Conservation (phyloP, 31 red algal genomes). For the Bonnemaisonia californica region DNA sequence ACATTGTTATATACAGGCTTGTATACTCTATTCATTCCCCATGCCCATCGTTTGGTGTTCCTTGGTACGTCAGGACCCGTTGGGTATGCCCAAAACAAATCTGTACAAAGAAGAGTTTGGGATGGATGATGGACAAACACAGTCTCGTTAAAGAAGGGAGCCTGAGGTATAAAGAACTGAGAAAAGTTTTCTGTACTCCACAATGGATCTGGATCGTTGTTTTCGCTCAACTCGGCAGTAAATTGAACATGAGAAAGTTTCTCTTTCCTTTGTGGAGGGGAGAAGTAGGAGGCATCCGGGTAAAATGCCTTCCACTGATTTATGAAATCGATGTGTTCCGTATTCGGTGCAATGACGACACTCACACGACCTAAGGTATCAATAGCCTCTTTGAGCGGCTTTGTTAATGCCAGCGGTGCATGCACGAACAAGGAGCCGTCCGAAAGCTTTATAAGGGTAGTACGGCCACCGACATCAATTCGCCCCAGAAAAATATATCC, state of each 20-base stretch:
- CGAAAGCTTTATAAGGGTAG: constrained; percentile 33
- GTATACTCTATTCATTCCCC: constrained; percentile 41
- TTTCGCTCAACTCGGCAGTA: neutral
- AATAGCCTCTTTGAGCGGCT: constrained; percentile 28
- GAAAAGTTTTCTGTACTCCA: neutral
- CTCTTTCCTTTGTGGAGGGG: neutral
- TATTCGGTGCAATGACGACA: constrained; percentile 29
- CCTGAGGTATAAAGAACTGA: constrained; percentile 21
- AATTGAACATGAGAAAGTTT: neutral
- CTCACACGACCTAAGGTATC: constrained; percentile 24
- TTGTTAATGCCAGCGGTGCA: constrained; percentile 23
- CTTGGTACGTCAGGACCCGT: constrained; percentile 20
- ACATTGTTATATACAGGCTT: constrained; percentile 29
- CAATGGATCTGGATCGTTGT: constrained; percentile 2
- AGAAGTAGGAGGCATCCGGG: constrained; percentile 3
- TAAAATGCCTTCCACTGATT: constrained; percentile 19
- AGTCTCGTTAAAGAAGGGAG: constrained; percentile 54
- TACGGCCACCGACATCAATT: constrained; percentile 36
- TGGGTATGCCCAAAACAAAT: constrained; percentile 36
- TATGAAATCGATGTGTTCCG: constrained; percentile 26
- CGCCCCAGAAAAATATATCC: constrained; percentile 25
- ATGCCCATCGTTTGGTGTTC: neutral
- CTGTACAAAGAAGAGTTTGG: constrained; percentile 24
- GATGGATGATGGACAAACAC: constrained; percentile 41
- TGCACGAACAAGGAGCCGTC: constrained; percentile 31